Evolutionary conservation across 2,329 filamentous ascomycete species (phyloP), one percentile per base, ranked within the genome.

Genomic region (Fusarium concolor): DNA sequence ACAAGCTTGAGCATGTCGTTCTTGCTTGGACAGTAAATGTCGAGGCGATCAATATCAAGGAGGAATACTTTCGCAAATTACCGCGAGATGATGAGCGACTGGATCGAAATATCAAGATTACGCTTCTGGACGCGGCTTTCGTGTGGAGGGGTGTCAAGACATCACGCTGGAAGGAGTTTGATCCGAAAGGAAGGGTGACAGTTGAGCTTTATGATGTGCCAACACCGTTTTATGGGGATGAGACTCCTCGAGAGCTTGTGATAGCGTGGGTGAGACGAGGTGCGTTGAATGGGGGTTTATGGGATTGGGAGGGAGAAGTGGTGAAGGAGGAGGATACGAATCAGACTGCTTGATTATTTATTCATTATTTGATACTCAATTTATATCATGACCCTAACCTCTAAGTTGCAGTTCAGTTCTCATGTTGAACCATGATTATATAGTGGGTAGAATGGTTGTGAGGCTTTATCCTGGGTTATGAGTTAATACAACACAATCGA

Each of bases 171-270:
- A 59, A 67, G 33, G 75, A 77, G 64, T 71, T 77, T 44, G 80
- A 82, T 29, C 78, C 80, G 28, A 64, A 73, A 20, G 75, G 71
- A 37, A 69, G 67, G 44, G 78, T 84, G 76, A 77, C 74, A 24
- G 77, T 84, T 47, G 77, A 77, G 67, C 67, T 75, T 9, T 79
- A 80, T 53, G 75, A 78, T 63, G 79, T 84, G 17, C 80, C 80
- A 22, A 74, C 75, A 15, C 74, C 76, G 9, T 81, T 78, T 60
- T 79, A 80, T 44, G 77, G 77, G 6, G 79, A 82, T 55, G 79
- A 81, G 65, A 73, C 73, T 41, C 66, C 71, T 2, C 69, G 69
- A 12, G 75, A 79, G 62, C 57, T 80, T 44, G 82, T 83, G 54
- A 79, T 80, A 55, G 62, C 74, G 5, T 83, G 79, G 77, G 77